Evolutionary conservation across 257 asterid genomes (phyloP).

Genomic region (Paulownia fortunei): DNA sequence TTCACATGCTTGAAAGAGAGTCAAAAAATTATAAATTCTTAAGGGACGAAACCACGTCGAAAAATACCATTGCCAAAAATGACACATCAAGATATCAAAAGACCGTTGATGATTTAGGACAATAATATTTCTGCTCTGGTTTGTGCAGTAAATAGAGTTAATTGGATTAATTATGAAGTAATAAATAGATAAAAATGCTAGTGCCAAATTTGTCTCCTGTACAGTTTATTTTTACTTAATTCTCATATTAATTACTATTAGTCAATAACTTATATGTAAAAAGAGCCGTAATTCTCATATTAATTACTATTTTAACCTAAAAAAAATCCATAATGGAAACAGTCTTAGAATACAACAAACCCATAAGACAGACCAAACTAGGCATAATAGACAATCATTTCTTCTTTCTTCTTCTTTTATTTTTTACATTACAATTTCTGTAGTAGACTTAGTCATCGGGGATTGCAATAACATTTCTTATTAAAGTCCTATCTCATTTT

Average conservation of each 20-base stretch:
- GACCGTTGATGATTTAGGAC: slow-evolving; percentile 13
- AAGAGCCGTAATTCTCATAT: no score
- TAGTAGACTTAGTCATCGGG: neutral
- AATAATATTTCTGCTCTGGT: neutral
- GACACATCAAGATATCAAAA: no score
- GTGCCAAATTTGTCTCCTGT: neutral
- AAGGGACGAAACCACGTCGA: no score
- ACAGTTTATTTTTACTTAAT: neutral
- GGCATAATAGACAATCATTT: no score
- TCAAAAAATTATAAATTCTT: no score
- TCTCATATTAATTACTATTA: neutral
- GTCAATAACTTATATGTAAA: neutral
- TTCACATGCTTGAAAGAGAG: no score
- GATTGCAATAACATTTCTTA: neutral
- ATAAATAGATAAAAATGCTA: slow-evolving; percentile 2
- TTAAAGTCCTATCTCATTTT: neutral
- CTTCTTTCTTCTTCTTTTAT: no score
- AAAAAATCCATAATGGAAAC: no score
- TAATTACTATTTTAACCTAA: no score
- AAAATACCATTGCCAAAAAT: no score
- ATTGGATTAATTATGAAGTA: slow-evolving; percentile 15
- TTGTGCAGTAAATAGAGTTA: neutral
- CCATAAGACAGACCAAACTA: no score
- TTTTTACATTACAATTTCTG: neutral
- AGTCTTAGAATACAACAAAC: no score